phyloP scores from a whole-genome alignment of 352 stramenopile genomes.

The Globisporangium parvum region DNA sequence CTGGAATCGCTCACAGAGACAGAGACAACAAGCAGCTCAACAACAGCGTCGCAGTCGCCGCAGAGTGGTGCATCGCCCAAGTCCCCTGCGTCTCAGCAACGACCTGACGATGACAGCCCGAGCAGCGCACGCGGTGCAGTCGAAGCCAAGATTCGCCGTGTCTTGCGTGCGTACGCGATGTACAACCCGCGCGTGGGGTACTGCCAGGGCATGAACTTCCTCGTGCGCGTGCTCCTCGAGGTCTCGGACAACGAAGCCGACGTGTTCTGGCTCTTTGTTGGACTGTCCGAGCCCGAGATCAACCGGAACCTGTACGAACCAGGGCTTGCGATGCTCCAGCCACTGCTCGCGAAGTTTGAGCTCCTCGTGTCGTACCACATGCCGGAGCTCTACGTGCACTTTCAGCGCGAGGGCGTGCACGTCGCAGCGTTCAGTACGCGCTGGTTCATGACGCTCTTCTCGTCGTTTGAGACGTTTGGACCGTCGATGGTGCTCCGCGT shows the following conservation, averaged over 20 bases:
- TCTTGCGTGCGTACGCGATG: slow-evolving; percentile 73
- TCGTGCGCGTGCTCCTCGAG: slow-evolving; percentile 68
- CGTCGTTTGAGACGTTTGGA: slow-evolving; percentile 72
- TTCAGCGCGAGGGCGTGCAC: slow-evolving; percentile 53
- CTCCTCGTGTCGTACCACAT: slow-evolving; percentile 58
- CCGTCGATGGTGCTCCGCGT: slow-evolving; percentile 57
- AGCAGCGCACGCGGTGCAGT: slow-evolving; percentile 6
- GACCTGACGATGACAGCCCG: background rate
- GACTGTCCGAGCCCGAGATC: slow-evolving; percentile 66
- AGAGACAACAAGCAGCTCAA: background rate
- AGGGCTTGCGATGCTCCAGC: slow-evolving; percentile 57
- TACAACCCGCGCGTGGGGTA: slow-evolving; percentile 81
- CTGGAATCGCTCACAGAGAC: background rate
- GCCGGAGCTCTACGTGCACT: slow-evolving; percentile 51
- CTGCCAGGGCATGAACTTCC: slow-evolving; percentile 87
- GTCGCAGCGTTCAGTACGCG: slow-evolving; percentile 67
- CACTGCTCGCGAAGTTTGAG: slow-evolving; percentile 63
- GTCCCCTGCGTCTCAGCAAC: too few relatives aligned
- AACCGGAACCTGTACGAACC: slow-evolving; percentile 77
- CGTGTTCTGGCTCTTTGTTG: slow-evolving; percentile 81
- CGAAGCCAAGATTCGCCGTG: slow-evolving; percentile 66
- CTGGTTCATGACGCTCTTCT: slow-evolving; percentile 86
- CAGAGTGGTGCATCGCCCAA: too few relatives aligned
- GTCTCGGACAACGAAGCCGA: slow-evolving; percentile 60
- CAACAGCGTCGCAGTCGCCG: background rate